A percentile compares a stretch with the other conserved stretches of the same genome.
phyloP scores from a whole-genome alignment of 2,329 filamentous ascomycete genomes.

The Bimuria novae-zelandiae region DNA sequence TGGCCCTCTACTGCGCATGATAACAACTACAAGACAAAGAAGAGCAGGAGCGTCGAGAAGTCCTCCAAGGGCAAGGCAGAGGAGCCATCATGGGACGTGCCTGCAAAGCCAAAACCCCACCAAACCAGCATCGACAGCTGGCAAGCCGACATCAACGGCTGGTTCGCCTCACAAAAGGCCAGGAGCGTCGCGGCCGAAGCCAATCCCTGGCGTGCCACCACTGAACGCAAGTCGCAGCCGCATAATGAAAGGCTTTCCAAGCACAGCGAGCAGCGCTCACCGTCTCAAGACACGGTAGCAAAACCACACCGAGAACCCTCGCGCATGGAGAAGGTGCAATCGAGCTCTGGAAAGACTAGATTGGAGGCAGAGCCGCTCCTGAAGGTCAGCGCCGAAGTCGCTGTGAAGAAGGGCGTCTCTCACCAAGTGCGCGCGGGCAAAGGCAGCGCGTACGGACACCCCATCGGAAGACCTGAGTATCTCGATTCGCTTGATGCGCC shows the following conservation, averaged over 20 bases:
- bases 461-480: slow-evolving; percentile 45
- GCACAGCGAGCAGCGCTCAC: neutral
- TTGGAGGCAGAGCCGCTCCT: slow-evolving; percentile 31
- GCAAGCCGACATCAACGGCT: slow-evolving; percentile 4
- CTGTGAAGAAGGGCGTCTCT: slow-evolving; percentile 25
- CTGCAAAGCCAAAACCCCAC: neutral
- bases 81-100: neutral
- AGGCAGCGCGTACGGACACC: slow-evolving; percentile 47
- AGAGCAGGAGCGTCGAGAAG: neutral
- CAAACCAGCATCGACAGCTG: neutral
- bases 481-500: slow-evolving; percentile 43
- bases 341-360: slow-evolving; percentile 19
- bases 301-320: slow-evolving; percentile 40
- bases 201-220: neutral
- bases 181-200: neutral
- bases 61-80: neutral
- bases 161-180: neutral
- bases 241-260: neutral
- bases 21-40: neutral
- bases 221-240: neutral
- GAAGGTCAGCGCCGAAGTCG: slow-evolving; percentile 17
- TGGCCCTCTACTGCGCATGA: neutral
- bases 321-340: neutral
- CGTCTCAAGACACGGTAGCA: neutral
- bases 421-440: slow-evolving; percentile 42